Evolutionary conservation across 2,329 filamentous ascomycete genomes (phyloP).

Genomic region (Cladosporium colombiae): DNA sequence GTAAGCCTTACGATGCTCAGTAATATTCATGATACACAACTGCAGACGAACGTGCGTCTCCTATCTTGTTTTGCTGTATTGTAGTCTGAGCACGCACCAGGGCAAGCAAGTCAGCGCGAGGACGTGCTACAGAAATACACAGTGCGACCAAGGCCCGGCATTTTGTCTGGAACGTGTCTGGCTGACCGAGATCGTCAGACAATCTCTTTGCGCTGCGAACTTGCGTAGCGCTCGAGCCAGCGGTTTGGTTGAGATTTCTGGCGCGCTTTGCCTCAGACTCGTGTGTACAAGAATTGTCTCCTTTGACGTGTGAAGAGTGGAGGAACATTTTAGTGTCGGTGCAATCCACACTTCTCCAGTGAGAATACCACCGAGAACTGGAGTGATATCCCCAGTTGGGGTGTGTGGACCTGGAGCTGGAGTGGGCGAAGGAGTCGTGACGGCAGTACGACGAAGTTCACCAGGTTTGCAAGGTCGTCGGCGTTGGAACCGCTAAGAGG

Average conservation of each 20-base stretch:
- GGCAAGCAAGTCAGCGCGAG: not conserved
- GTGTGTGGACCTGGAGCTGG: conserved; percentile 15
- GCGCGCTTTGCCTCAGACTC: conserved; percentile 8
- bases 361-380: conserved; percentile 16
- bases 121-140: not conserved
- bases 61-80: not conserved
- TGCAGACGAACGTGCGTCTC: not conserved
- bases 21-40: conserved; percentile 1
- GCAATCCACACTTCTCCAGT: conserved; percentile 17
- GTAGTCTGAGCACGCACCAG: not conserved
- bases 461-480: not conserved
- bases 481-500: conserved; percentile 10
- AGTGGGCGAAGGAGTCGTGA: conserved; percentile 7
- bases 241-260: conserved; percentile 16
- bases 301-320: conserved; percentile 16
- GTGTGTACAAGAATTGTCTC: not conserved
- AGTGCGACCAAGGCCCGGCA: not conserved
- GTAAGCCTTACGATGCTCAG: not conserved
- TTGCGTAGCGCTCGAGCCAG: conserved; percentile 17
- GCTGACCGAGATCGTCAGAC: conserved; percentile 6
- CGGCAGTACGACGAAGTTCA: conserved; percentile 6
- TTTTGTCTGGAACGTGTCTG: not conserved
- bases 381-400: conserved; percentile 14
- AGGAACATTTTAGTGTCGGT: conserved; percentile 20
- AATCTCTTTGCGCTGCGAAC: conserved; percentile 8